Evolutionary conservation across 768 basidiomycete genomes (phyloP).

Genomic region (Mycena maculata): DNA sequence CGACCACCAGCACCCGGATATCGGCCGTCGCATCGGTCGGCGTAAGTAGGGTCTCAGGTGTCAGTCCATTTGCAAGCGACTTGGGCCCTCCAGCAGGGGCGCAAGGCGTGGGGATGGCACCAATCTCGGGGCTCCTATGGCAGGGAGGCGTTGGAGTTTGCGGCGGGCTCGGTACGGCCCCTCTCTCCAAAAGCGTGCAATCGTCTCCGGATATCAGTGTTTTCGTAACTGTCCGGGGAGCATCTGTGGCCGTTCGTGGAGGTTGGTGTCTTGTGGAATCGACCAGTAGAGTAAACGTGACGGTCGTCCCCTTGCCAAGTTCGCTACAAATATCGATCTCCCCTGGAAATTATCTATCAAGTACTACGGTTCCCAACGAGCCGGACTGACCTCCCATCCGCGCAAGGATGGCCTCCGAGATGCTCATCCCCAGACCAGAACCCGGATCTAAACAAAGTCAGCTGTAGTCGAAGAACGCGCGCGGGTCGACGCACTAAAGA

Average conservation of each 20-base stretch:
- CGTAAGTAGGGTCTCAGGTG: too few species aligned
- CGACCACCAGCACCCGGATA: conserved; percentile 14
- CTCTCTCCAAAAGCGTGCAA: not conserved
- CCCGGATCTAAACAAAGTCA: conserved; percentile 10
- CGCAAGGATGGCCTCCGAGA: conserved; percentile 11
- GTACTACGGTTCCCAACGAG: not conserved
- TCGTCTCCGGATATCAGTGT: conserved; percentile 13
- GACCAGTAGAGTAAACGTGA: conserved; percentile 11
- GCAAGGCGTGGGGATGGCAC: too few species aligned
- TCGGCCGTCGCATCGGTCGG: not conserved
- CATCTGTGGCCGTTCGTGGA: not conserved
- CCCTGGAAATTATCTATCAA: not conserved
- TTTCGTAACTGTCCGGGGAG: not conserved
- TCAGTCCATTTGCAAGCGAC: not conserved
- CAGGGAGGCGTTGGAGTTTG: not conserved
- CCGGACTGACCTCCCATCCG: conserved; percentile 6
- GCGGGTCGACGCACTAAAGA: conserved; percentile 8
- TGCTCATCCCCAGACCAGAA: conserved; percentile 22
- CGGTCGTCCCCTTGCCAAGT: conserved; percentile 14
- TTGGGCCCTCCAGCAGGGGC: not conserved
- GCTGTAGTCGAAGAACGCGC: not conserved
- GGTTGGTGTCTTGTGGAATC: conserved; percentile 1
- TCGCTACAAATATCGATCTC: conserved; percentile 8
- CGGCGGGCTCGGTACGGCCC: not conserved
- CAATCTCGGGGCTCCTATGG: not conserved